Base-by-base conservation (phyloP, 352 stramenopile species). In the Phytophthora citricola region DNA sequence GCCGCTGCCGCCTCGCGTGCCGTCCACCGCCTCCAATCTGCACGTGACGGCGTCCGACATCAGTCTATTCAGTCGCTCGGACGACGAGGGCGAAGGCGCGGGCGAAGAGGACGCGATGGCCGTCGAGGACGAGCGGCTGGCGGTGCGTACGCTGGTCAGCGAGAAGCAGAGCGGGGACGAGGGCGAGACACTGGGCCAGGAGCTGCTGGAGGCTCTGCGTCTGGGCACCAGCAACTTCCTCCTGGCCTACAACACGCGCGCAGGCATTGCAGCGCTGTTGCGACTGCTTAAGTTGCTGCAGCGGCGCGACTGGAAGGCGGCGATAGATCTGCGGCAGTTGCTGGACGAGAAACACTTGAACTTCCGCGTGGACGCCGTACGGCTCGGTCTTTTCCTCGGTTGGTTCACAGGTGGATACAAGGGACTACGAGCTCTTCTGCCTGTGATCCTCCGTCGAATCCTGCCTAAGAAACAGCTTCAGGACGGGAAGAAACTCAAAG, bases 201-300 rank as follows among this genome's bases (percentile, higher is more conserved):
- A 90, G 56, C 73, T 93, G 27, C 78, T 91, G 34, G 82, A 93
- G 60, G 84, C 84, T 61, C 73, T 93, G 31, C 80, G 85, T 22
- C 66, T 93, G 1, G 87, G 87, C 49, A 91, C 83, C 15, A 83
- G 76, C 68, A 96, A 96, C 71, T 96, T 96, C 45, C 51, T 96
- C 17, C 61, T 96, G 31, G 87, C 85, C 12, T 96, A 96, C 75
- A 96, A 96, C 73, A 90, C 87, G 24, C 89, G 89, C 58, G 87
- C 86, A 1, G 87, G 87, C 48, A 91, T 96, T 52, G 78, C 83
- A 27, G 69, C 89, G 14, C 58, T 95, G 38, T 58, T 95, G 58
- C 81, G 85, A 41, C 72, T 93, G 48, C 77, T 94, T 32, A 80
- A 82, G 62, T 58, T 95, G 26, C 63, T 93, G 45, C 76, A 83